Evolutionary conservation across 225 moss, liverwort and hornwort genomes (phyloP).

Genomic region (Ulota crispa): DNA sequence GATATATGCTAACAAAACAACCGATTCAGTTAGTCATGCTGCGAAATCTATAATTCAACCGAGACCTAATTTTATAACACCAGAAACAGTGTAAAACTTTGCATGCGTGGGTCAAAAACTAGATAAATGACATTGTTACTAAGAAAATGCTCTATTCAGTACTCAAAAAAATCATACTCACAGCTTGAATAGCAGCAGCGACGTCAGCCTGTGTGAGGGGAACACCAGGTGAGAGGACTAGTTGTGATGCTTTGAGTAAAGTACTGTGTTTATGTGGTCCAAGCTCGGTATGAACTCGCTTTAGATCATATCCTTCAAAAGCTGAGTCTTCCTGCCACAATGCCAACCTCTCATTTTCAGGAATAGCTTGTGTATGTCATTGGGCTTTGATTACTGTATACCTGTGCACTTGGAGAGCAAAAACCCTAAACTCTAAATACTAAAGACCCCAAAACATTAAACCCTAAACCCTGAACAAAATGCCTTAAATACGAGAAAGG

Average conservation of each 20-base stretch:
- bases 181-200: constrained; percentile 79
- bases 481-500: not conserved
- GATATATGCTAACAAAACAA: not conserved
- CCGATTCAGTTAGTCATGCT: not conserved
- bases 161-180: constrained; percentile 33
- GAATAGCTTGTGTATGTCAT: not conserved
- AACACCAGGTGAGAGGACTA: constrained; percentile 91
- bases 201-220: constrained; percentile 69
- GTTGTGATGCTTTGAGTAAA: constrained; percentile 62
- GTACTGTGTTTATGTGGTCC: constrained; percentile 78
- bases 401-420: not conserved
- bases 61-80: not conserved
- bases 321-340: constrained; percentile 60
- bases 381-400: not conserved
- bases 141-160: too few relatives aligned
- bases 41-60: not conserved
- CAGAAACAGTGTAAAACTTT: not conserved
- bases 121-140: not conserved
- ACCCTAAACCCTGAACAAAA: not conserved
- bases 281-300: constrained; percentile 67
- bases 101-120: not conserved
- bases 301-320: constrained; percentile 49
- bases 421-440: not conserved
- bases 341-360: not conserved
- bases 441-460: not conserved